Percentiles rank a stretch among this genome's conserved stretches.
Conservation (phyloP, 495 filamentous ascomycete genomes). For the Aeminium ludgeri region DNA sequence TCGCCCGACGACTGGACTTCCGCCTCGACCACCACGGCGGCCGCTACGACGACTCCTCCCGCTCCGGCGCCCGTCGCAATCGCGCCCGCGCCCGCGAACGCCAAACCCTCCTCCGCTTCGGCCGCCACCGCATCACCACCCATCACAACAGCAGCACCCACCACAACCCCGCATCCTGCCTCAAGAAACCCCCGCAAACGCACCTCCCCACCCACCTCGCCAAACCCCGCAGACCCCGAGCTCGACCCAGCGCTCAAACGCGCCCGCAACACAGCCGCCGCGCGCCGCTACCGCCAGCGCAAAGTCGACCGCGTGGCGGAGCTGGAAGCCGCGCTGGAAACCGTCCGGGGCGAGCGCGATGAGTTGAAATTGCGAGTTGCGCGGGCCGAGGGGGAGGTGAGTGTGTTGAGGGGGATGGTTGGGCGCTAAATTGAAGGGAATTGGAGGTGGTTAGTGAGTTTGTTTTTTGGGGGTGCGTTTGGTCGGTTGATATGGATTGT, state of each 20-base stretch:
- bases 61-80: no score
- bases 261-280: conserved; percentile 23
- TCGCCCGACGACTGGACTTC: no score
- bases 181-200: no score
- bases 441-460: neutral
- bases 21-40: no score
- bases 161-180: no score
- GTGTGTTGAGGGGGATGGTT: conserved; percentile 10
- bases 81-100: no score
- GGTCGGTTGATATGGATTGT: neutral
- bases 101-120: no score
- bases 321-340: conserved; percentile 20
- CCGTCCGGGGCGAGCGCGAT: conserved; percentile 10
- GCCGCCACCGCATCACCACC: no score
- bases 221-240: no score
- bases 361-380: conserved; percentile 12
- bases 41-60: no score
- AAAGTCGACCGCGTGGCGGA: conserved; percentile 22
- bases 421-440: neutral
- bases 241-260: conserved; percentile 14
- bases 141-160: no score
- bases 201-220: no score
- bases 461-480: neutral
- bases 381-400: conserved; percentile 8
- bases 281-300: conserved; percentile 24